These are phyloP conservation scores for Calycina herbarum DNA, from an alignment of 2,329 filamentous ascomycete species.

Conservation along the genomic window DNA sequence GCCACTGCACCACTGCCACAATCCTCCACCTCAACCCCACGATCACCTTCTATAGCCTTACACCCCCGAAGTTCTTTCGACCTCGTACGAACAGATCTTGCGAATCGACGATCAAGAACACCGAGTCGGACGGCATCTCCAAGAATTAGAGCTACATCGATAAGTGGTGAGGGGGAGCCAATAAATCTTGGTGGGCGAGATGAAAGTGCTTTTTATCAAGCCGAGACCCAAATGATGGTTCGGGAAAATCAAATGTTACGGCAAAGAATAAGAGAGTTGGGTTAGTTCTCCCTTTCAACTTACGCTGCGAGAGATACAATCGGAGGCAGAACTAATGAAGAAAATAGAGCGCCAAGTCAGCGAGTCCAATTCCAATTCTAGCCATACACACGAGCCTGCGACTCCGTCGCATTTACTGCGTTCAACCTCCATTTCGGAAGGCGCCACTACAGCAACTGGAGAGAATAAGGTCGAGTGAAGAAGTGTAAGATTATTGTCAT, in stretches of 20 bases:
- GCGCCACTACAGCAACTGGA: neutral
- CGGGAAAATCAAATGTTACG: slow-evolving; percentile 83
- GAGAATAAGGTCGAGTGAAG: slow-evolving; percentile 8
- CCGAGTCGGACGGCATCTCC: slow-evolving; percentile 58
- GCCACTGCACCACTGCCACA: slow-evolving; percentile 39
- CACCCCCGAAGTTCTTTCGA: slow-evolving; percentile 60
- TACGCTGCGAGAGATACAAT: neutral
- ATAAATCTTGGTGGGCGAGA: slow-evolving; percentile 66
- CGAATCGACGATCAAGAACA: slow-evolving; percentile 56
- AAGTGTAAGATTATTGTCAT: neutral
- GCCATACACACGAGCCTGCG: slow-evolving; percentile 36
- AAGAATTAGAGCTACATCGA: slow-evolving; percentile 56
- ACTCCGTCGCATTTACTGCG: slow-evolving; percentile 35
- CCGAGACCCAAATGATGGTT: slow-evolving; percentile 75
- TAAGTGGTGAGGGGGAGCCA: slow-evolving; percentile 59
- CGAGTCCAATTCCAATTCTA: slow-evolving; percentile 33
- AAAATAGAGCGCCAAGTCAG: slow-evolving; percentile 33
- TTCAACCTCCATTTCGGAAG: slow-evolving; percentile 36
- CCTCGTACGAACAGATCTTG: slow-evolving; percentile 53
- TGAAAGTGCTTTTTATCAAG: slow-evolving; percentile 78
- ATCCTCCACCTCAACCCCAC: slow-evolving; percentile 47
- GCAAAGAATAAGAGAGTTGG: slow-evolving; percentile 70
- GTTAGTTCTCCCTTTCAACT: slow-evolving; percentile 44
- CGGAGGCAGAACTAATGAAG: slow-evolving; percentile 14
- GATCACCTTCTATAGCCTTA: slow-evolving; percentile 45